These are phyloP conservation scores for Corylus avellana DNA, from an alignment of 306 rosid genomes.

Conservation along the genomic window DNA sequence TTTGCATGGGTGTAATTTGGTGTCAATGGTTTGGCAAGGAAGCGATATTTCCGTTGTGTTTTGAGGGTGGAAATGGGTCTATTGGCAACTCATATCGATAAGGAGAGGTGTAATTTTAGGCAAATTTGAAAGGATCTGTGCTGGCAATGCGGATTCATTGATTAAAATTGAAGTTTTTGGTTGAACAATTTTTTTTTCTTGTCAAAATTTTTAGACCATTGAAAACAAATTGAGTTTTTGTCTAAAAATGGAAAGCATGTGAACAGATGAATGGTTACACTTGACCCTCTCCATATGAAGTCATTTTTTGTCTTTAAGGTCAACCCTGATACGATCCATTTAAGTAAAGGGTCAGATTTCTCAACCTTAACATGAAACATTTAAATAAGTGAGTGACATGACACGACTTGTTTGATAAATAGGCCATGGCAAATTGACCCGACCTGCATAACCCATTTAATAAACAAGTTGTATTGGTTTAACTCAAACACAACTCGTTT, in stretches of 20 bases:
- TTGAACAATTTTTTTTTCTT: not conserved
- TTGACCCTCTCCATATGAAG: too few species aligned
- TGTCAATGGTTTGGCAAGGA: slow-evolving; percentile 18
- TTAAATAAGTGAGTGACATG: too few species aligned
- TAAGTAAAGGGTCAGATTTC: too few species aligned
- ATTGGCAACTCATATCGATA: slow-evolving; percentile 20
- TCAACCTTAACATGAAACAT: too few species aligned
- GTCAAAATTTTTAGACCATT: not conserved
- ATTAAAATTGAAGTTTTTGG: not conserved
- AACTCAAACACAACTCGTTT: too few species aligned
- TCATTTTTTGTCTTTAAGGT: too few species aligned
- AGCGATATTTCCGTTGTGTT: slow-evolving; percentile 15
- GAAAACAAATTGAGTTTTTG: not conserved
- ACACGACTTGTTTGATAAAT: too few species aligned
- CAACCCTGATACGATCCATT: too few species aligned
- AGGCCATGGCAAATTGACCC: too few species aligned
- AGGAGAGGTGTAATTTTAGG: slow-evolving; percentile 5
- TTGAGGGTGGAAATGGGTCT: slow-evolving; percentile 16
- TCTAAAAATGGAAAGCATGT: not conserved
- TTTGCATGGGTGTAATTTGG: slow-evolving; percentile 37
- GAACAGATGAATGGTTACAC: not conserved
- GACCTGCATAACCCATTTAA: too few species aligned
- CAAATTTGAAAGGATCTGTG: slow-evolving; percentile 3
- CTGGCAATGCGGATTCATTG: not conserved
- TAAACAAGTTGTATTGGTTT: too few species aligned